Base-by-base conservation (phyloP, 805 yeast genomes). In the Clavispora vitiphila region DNA sequence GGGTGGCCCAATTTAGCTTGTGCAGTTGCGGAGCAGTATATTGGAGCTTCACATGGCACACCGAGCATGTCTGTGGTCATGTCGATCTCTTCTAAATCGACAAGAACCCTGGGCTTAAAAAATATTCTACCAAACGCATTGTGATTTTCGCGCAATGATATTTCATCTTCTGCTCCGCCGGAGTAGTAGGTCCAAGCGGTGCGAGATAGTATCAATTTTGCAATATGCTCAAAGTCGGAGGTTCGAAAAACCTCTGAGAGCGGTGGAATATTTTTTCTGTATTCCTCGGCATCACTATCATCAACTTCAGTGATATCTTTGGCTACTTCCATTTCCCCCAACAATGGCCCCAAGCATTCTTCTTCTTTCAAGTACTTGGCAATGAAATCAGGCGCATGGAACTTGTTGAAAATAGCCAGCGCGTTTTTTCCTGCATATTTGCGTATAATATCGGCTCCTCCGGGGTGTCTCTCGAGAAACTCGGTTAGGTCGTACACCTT, bases 11-110 rank as follows among this genome's bases (percentile, higher is more conserved):
- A 73, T 56, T 82, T 84, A 27, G 95, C 96, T 47, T 89, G 71
- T 0, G 97, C 98, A 5, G 98, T 87, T 2, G 98, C 98, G 30
- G 91, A 76, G 40, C 84, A 79, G 58, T 90, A 91, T 60, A 91
- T 88, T 12, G 98, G 98, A 11, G 81, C 85, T 14, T 76, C 66
- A 1, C 80, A 70, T 39, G 72, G 67, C 15, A 77, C 57, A n/a
- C 96, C 96, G 30, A 91, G 68, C 78, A 91, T 77, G 5, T 78
- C 72, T 8, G 95, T 83, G 9, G 82, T 61, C 24, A 80, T 61
- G 57, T 87, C 95, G 35, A 90, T 76, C 23, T 75, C 62, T n/a
- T 74, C 62, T 12, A 91, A 97, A 62, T 91, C 88, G 12, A 89
- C 87, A 41, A 90, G 68, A 12, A 91, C 74, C 42, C 79, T 72